Evolutionary conservation across 108 stramenopile species (phyloP), one percentile per base, ranked within the genome.

Genomic region (Nannochloropsis gaditana): DNA sequence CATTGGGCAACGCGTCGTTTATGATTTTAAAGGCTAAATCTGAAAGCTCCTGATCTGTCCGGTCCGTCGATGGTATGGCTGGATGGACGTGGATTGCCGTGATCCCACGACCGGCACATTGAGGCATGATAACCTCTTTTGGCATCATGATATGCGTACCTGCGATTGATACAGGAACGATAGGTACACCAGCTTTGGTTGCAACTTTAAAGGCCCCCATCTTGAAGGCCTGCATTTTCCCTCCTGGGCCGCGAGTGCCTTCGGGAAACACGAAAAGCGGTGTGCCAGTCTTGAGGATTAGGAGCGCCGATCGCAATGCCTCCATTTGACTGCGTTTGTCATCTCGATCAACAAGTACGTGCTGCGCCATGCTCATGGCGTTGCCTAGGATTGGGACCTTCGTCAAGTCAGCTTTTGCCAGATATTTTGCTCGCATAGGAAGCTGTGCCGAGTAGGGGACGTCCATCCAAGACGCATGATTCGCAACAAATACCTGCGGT

Each of bases 401-500:
- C 2, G 41, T 31, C 41, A 81, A 41, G 41, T 81, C 80, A 42
- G 80, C 21, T 41, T 81, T 81, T n/a, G 80, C 80, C 11, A 81
- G 41, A 41, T 81, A 81, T 31, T 81, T 81, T n/a, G 41, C 21
- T n/a, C 80, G 80, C 21, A 31, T 3, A 11, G 80, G 80, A n/a
- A 81, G 80, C 17, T 41, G 21, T 11, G 80, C 80, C 11, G 41
- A 41, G 80, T 81, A 81, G 21, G 80, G 80, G 21, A 81, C 41
- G 21, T 81, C 80, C 80, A 81, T 81, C 80, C 80, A 81, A 31
- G 80, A 81, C 11, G 80, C 80, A 9, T 81, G 80, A 8, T 81
- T 81, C 21, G 80, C 41, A 11, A 42, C 80, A 4, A 81, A 41
- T n/a, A 81, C 41, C 41, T 81, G 11, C 80, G 80, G 59, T 4